Evolutionary conservation across 257 asterid genomes (phyloP).

Genomic region (Solanum sejunctum): DNA sequence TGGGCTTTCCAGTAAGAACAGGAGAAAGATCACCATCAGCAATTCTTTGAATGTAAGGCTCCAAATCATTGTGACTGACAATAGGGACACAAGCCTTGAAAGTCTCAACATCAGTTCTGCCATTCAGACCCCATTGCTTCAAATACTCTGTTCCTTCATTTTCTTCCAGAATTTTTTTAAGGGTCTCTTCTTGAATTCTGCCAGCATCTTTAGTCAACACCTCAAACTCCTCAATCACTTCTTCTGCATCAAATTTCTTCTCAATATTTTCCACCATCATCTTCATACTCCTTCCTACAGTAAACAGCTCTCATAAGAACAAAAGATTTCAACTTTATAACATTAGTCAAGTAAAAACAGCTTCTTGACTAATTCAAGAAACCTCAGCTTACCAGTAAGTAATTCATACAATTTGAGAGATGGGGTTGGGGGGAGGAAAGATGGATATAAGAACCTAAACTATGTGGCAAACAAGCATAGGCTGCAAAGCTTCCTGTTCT

Average conservation of each 20-base stretch:
- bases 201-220: constrained; percentile 31
- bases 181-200: background rate
- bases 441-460: background rate
- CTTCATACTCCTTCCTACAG: background rate
- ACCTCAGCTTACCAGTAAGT: background rate
- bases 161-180: background rate
- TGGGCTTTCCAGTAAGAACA: constrained; percentile 56
- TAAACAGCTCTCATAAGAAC: background rate
- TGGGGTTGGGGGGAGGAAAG: background rate
- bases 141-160: constrained; percentile 3
- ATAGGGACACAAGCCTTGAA: constrained; percentile 62
- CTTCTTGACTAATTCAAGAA: background rate
- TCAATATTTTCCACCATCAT: constrained; percentile 56
- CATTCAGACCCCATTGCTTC: constrained; percentile 1
- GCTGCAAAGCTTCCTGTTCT: background rate
- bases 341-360: background rate
- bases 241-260: constrained; percentile 47
- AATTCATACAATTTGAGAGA: background rate
- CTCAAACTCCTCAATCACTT: constrained; percentile 61
- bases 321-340: background rate
- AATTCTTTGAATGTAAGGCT: constrained; percentile 55
- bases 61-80: constrained; percentile 59
- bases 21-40: constrained; percentile 58
- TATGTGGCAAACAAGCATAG: background rate
- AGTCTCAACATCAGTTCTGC: constrained; percentile 46